Conservation (phyloP, 1,139 yeast species). For the Suhomyces maxii region DNA sequence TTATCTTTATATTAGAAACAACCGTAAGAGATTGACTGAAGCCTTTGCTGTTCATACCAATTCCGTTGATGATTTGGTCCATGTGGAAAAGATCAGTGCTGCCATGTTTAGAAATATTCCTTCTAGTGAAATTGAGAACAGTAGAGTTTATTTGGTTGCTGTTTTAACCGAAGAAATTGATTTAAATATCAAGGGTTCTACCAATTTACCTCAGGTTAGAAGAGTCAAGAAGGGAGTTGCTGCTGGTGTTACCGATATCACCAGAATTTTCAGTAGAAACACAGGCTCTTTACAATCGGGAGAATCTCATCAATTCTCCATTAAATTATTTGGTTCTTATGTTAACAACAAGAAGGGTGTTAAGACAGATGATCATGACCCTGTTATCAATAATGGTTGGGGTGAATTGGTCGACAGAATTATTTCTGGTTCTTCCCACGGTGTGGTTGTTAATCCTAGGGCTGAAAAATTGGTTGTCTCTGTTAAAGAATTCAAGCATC, state of each 20-base stretch:
- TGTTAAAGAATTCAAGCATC: conserved; percentile 72
- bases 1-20: conserved; percentile 68
- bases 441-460: conserved; percentile 80
- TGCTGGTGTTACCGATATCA: conserved; percentile 85
- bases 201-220: conserved; percentile 29
- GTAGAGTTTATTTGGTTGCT: conserved; percentile 68
- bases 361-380: conserved; percentile 21
- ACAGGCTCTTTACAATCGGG: conserved; percentile 62
- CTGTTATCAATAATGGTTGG: conserved; percentile 69
- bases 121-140: conserved; percentile 60
- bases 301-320: conserved; percentile 67
- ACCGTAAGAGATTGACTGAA: conserved; percentile 69
- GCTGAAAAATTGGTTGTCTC: conserved; percentile 72
- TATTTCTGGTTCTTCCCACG: conserved; percentile 71
- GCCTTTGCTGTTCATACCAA: conserved; percentile 71
- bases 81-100: conserved; percentile 69
- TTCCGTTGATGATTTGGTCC: conserved; percentile 57
- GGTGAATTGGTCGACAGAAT: conserved; percentile 83
- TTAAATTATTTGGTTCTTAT: conserved; percentile 73
- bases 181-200: conserved; percentile 29
- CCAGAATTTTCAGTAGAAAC: conserved; percentile 71
- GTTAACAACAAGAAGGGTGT: conserved; percentile 37
- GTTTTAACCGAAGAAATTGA: conserved; percentile 62
- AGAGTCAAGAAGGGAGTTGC: conserved; percentile 77
- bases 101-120: conserved; percentile 81